Evolutionary conservation across 2,329 filamentous ascomycete species (phyloP).

Genomic region (Rhinocladiella mackenziei): DNA sequence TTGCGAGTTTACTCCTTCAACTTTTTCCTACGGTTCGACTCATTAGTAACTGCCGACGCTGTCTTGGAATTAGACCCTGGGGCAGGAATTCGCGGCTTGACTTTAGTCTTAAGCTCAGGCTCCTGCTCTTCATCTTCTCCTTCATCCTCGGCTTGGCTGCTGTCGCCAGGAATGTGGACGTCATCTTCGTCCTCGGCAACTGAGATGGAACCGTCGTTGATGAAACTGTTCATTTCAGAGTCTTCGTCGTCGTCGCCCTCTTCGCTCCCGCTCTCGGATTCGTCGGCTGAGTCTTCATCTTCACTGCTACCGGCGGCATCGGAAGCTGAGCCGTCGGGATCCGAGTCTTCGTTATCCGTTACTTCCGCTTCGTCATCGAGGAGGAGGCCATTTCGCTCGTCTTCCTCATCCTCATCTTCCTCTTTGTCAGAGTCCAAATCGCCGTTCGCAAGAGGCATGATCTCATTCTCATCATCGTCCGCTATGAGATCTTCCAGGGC

Average conservation of each 20-base stretch:
- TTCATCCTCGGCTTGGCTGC: constrained; percentile 43
- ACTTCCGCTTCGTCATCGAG: constrained; percentile 33
- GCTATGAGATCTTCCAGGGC: constrained; percentile 26
- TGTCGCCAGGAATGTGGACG: constrained; percentile 38
- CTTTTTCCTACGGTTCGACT: too few species aligned
- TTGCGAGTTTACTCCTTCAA: too few species aligned
- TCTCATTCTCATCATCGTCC: constrained; percentile 13
- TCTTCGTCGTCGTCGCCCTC: constrained; percentile 42
- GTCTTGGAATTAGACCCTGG: too few species aligned
- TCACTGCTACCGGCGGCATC: constrained; percentile 31
- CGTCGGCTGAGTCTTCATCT: constrained; percentile 30
- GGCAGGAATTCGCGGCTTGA: constrained; percentile 14
- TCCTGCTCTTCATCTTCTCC: constrained; percentile 29
- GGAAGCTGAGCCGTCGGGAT: constrained; percentile 20
- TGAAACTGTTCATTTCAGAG: constrained; percentile 42
- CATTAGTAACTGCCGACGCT: too few species aligned
- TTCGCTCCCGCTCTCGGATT: constrained; percentile 41
- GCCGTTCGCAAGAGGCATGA: constrained; percentile 35
- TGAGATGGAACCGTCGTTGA: constrained; percentile 44
- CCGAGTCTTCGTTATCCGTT: constrained; percentile 25
- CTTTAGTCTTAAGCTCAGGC: background rate
- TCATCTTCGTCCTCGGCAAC: constrained; percentile 47
- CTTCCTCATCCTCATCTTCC: constrained; percentile 50
- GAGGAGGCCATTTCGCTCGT: constrained; percentile 31
- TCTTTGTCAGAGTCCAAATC: constrained; percentile 48